These are phyloP conservation scores for Diutina rugosa DNA, from an alignment of 1,139 yeast genomes.

Conservation along the genomic window DNA sequence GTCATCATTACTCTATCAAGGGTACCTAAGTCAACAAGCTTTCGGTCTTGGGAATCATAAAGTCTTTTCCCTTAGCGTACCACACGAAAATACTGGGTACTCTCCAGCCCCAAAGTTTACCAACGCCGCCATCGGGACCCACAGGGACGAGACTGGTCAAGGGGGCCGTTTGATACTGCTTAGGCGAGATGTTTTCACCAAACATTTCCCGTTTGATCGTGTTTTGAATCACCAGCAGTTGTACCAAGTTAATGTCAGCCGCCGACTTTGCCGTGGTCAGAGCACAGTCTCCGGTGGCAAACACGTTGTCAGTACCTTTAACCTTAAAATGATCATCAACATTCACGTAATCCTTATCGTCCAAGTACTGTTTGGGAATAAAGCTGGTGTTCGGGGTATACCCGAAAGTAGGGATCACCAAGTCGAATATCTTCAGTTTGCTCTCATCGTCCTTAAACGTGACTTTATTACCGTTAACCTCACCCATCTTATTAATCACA, in stretches of 20 bases:
- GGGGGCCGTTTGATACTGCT: conserved; percentile 6
- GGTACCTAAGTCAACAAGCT: background rate
- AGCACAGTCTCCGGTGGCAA: conserved; percentile 22
- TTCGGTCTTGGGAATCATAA: background rate
- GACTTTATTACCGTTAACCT: conserved; percentile 3
- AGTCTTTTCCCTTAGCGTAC: conserved; percentile 10
- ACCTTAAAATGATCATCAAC: conserved; percentile 16
- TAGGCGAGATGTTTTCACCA: background rate
- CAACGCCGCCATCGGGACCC: conserved; percentile 24
- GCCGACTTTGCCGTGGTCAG: conserved; percentile 12
- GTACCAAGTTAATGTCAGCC: conserved; percentile 15
- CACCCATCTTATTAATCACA: conserved; percentile 11
- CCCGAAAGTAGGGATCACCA: conserved; percentile 14
- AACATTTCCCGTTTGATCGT: background rate
- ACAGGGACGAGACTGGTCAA: conserved; percentile 16
- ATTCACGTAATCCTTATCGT: conserved; percentile 12
- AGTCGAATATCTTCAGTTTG: conserved; percentile 10
- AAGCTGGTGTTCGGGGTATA: conserved; percentile 15
- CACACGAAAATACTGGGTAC: conserved; percentile 19
- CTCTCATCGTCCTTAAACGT: conserved; percentile 10
- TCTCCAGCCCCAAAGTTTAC: conserved; percentile 14
- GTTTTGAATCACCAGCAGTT: conserved; percentile 9
- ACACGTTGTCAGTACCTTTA: conserved; percentile 12
- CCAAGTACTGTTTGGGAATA: conserved; percentile 8
- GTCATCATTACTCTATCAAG: no score